Base-by-base conservation (phyloP, 2,329 filamentous ascomycete species). In the Microsporum audouinii region DNA sequence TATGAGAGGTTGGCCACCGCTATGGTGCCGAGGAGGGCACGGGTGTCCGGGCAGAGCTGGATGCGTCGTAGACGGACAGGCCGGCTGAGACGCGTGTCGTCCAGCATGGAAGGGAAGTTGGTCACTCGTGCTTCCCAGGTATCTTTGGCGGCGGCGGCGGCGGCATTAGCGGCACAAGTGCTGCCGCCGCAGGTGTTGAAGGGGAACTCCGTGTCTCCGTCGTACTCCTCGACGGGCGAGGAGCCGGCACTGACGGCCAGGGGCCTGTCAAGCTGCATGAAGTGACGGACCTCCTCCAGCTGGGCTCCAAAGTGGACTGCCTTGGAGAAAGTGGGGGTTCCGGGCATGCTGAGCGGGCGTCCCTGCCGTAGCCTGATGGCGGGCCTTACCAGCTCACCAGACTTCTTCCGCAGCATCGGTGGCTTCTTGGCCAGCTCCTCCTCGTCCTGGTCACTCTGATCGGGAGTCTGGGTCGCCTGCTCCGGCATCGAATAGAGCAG, bases 261-360 rank as follows among this genome's bases (percentile, higher is more conserved):
- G 1, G 94, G 94, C 61, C 89, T 85, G 71, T 99, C 94, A 5
- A 96, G 87, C 71, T 96, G 90, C 27, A 96, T 79, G 73, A 99
- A 99, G 72, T 97, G 94, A 36, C 94, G 85, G 43, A 97, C 92
- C 68, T 97, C 92, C 76, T 97, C 94, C 43, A 97, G 84, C 70
- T 96, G 89, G 31, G 92, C 89, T 75, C 97, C 94, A 71, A 99
- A 99, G 75, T 99, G 94, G n/a, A 99, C 94, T 10, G 89, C 91
- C 75, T 99, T 99, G 67, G 88, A 88, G 71, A 92, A 97, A 6
- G 92, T 94, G 0, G 94, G 94, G 0, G 94, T 99, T 60, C 94
- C 94, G 6, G 94, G 94, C 89, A 97, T 95, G 77, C 92, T 97
- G 2, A 89, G 95, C 0, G 92, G 92, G 62, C 94, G 84, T 65